Base-by-base conservation (phyloP, 1,284 basidiomycete genomes). In the Ceratobasidium sp. region DNA sequence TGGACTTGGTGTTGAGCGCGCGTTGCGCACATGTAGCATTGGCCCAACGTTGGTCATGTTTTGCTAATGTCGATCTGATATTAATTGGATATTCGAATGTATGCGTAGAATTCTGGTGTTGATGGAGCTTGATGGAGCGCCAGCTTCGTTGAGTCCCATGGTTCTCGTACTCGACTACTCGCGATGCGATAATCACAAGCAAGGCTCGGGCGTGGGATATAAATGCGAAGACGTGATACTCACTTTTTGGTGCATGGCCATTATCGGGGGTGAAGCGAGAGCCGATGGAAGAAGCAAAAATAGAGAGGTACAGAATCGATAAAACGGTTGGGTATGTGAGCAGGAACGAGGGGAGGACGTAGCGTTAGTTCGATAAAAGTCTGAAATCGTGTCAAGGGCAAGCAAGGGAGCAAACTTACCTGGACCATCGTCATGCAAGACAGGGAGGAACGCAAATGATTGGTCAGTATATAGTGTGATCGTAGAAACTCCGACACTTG, bases 401-500 rank as follows among this genome's bases (percentile, higher is more conserved):
- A 73, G 75, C n/a, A 75, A 66, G 54, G 72, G 64, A 60, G 73
- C 75, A 54, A 24, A 81, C 85, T 79, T 82, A 94, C 94, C 84
- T 93, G 89, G 59, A 97, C 84, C 92, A 90, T 80, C 90, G 91
- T 78, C 95, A 90, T 73, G n/a, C n/a, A 97, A 84, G 73, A 92
- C 86, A 9, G 96, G 96, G 81, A 95, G 95, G 59, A 97, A 86
- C 14, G 93, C 93, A 83, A 98, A 97, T 27, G 91, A 84, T 78
- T 94, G 89, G 60, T 97, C 90, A 47, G 96, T 91, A 81, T 97
- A 93, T 63, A 98, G 85, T 79, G 97, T 89, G 60, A 99, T 87
- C 29, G 94, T 92, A 81, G 99, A 99, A 22, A 98, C 97, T 51
- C 95, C 90, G 48, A 92, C 83, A 81, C 97, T 94, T 76, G 92